Percentiles rank a stretch among this genome's conserved stretches.
phyloP scores from a whole-genome alignment of 73 alveolate genomes.

The Breviolum minutum region DNA sequence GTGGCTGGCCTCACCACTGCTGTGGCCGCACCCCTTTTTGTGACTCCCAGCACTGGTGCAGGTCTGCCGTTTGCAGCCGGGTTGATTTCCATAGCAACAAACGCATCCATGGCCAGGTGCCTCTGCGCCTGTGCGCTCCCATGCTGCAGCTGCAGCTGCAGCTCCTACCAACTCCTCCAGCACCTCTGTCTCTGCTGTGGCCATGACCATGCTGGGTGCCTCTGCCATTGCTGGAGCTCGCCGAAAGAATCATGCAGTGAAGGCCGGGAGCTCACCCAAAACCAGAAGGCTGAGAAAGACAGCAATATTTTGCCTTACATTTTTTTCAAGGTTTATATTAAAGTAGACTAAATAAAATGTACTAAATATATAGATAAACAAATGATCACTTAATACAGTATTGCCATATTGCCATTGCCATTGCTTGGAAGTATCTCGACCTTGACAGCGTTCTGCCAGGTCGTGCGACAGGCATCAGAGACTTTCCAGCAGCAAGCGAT shows the following conservation, averaged over 20 bases:
- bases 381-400: too few species aligned
- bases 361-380: too few species aligned
- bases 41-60: conserved; percentile 36
- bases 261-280: not conserved
- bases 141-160: conserved; percentile 2
- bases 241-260: not conserved
- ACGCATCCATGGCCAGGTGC: not conserved
- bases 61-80: not conserved
- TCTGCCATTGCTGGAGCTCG: conserved; percentile 35
- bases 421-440: not conserved
- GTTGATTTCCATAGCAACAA: not conserved
- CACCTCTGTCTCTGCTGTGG: not conserved
- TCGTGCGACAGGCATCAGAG: conserved; percentile 40
- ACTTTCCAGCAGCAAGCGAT: conserved; percentile 82
- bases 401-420: not conserved
- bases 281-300: not conserved
- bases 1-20: conserved; percentile 77
- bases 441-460: not conserved
- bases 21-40: conserved; percentile 51
- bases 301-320: not conserved
- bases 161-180: not conserved
- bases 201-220: conserved; percentile 51
- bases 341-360: too few species aligned
- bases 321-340: not conserved
- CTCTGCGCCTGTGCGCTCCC: conserved; percentile 28